Base-by-base conservation (phyloP, 1,139 yeast species). In the Candida buenavistaensis region DNA sequence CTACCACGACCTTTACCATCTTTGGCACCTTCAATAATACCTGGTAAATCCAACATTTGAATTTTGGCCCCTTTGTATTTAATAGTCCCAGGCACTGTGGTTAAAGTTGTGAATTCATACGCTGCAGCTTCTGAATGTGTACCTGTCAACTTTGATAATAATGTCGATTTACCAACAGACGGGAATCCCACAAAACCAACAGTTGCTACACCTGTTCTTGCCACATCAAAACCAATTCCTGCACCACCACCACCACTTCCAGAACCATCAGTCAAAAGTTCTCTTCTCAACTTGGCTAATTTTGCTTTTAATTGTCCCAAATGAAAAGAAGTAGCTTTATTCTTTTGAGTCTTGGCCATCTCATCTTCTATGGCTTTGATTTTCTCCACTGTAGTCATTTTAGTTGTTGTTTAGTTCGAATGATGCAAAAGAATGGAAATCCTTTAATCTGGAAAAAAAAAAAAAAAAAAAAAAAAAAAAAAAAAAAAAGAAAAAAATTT, bases 1-100 rank as follows among this genome's bases (percentile, higher is more conserved):
- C 82, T 86, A 76, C 99, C 99, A 71, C 99, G 81, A 70, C 99
- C 98, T 62, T 90, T 86, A 65, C 98, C 98, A 55, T 92, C 97
- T 52, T 90, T 90, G 39, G 98, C 99, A 62, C 98, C 98, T 63
- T 94, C 97, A 51, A 92, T 92, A 54, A 92, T 92, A 59, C 99
- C 99, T 3, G 99, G 99, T 51, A 92, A 75, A 77, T 92, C 99
- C 55, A 92, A 72, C 95, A 94, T 88, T 66, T 92, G 99, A 47
- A 92, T 82, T 68, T 88, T 90, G 33, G 98, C 97, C 54, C 99
- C 99, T 52, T 89, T 88, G 58, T 88, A 90, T 60, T 86, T 84
- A 55, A 92, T 88, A 32, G 88, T 87, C 62, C 98, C 98, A 0
- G 97, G 97, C 38, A 92, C 97, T 0, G 98, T 90, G 16, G 97